Evolutionary conservation across 768 basidiomycete genomes (phyloP).

Genomic region (Suillus ampliporus): DNA sequence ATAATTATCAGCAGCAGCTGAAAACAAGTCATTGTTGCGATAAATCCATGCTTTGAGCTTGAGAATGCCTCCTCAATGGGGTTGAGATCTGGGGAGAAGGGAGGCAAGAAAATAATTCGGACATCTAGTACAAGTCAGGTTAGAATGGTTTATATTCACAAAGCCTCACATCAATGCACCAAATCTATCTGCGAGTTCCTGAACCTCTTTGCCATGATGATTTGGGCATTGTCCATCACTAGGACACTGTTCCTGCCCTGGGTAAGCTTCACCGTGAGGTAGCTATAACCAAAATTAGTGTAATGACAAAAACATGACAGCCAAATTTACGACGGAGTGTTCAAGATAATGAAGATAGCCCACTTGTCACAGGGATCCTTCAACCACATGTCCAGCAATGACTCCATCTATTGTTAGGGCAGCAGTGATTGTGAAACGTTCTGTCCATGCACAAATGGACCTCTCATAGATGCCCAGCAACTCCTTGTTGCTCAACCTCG

Average conservation of each 20-base stretch:
- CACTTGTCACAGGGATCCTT: conserved; percentile 35
- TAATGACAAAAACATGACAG: too few relatives aligned
- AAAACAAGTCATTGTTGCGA: conserved; percentile 17
- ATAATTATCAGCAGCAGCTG: conserved; percentile 17
- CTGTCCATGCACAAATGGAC: conserved; percentile 38
- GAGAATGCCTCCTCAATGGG: conserved; percentile 48
- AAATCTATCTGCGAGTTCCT: conserved; percentile 19
- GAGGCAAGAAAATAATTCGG: conserved; percentile 36
- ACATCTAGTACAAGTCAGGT: too few relatives aligned
- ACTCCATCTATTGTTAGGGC: conserved; percentile 41
- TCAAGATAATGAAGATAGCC: conserved; percentile 31
- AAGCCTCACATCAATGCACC: too few relatives aligned
- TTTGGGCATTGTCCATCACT: conserved; percentile 25
- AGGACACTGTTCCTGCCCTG: conserved; percentile 24
- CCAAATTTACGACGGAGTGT: conserved; percentile 35
- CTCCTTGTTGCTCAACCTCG: conserved; percentile 33
- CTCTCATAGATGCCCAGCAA: conserved; percentile 26
- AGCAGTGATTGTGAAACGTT: conserved; percentile 28
- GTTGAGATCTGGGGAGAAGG: conserved; percentile 47
- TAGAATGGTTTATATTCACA: too few relatives aligned
- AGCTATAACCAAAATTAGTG: too few relatives aligned
- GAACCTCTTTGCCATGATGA: conserved; percentile 21
- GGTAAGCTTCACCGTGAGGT: conserved; percentile 16
- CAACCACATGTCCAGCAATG: conserved; percentile 31
- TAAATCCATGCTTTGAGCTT: conserved; percentile 35